Evolutionary conservation across 805 yeast genomes (phyloP).

Genomic region (Candida suzukii): DNA sequence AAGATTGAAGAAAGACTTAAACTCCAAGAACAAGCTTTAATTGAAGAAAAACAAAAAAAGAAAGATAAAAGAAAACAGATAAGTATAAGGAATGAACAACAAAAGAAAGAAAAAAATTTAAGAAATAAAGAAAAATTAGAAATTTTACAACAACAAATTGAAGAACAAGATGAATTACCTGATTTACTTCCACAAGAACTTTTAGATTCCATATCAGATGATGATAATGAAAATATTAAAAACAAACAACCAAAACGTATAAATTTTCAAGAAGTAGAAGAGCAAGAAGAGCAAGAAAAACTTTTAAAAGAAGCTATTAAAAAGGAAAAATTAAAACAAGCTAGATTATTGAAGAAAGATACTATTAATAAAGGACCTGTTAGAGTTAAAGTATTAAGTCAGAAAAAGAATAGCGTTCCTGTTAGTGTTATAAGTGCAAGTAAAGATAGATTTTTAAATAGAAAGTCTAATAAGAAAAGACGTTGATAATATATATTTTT

Average conservation of each 20-base stretch:
- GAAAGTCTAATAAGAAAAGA: constrained; percentile 9
- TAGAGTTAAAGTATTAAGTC: constrained; percentile 26
- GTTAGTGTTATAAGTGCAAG: constrained; percentile 12
- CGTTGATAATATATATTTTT: background rate
- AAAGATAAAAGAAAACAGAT: constrained; percentile 3
- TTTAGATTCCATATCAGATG: constrained; percentile 25
- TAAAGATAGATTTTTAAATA: constrained; percentile 20
- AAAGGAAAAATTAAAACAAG: constrained; percentile 22
- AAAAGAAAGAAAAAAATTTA: background rate
- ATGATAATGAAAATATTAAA: constrained; percentile 5
- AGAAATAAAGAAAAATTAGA: too few species aligned
- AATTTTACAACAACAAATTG: background rate
- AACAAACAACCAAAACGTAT: constrained; percentile 9
- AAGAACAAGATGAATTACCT: constrained; percentile 18
- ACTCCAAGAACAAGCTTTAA: background rate
- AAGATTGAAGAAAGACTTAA: background rate
- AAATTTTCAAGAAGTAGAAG: constrained; percentile 17
- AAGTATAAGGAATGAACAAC: background rate
- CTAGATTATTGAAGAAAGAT: constrained; percentile 23
- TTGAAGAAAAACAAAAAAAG: background rate
- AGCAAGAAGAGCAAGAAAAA: constrained; percentile 17
- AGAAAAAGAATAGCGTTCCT: constrained; percentile 10
- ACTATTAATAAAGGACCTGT: constrained; percentile 33
- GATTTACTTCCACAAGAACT: constrained; percentile 34
- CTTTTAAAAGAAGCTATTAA: constrained; percentile 7